Percentiles rank a stretch among this genome's conserved stretches.
Evolutionary conservation across 208 protist species (phyloP).

Genomic region (Borovskyia barvae): DNA sequence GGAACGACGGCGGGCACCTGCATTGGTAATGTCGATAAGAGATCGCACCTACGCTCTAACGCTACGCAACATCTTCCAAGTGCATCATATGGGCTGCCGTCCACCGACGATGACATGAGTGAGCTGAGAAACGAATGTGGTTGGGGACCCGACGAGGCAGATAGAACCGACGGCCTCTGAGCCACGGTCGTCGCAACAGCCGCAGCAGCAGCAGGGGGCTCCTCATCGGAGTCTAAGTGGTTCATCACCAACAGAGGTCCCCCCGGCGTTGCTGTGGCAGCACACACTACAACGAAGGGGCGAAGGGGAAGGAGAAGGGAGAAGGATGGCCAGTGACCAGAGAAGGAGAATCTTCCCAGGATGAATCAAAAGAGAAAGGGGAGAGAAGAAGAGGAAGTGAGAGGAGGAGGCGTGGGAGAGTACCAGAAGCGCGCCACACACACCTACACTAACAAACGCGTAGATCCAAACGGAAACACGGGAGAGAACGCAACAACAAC

Average conservation of each 20-base stretch:
- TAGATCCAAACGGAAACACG: neutral
- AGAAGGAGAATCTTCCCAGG: neutral
- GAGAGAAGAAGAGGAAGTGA: constrained; percentile 3
- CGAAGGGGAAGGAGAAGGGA: neutral
- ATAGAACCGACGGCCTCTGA: neutral
- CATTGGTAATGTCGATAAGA: constrained; percentile 27
- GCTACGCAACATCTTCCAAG: constrained; percentile 5
- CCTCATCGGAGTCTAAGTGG: constrained; percentile 15
- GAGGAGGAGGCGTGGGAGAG: too few relatives aligned
- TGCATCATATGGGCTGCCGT: neutral
- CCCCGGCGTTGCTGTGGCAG: too few relatives aligned
- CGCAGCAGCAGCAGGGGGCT: constrained; percentile 10
- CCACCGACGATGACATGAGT: neutral
- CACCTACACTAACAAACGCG: too few relatives aligned
- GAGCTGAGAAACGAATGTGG: neutral
- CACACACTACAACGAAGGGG: neutral
- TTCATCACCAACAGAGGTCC: too few relatives aligned
- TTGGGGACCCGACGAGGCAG: neutral
- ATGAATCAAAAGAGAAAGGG: neutral
- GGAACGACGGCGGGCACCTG: constrained; percentile 45
- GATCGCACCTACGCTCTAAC: constrained; percentile 9
- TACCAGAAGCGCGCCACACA: too few relatives aligned
- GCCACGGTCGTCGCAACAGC: neutral
- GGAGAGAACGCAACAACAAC: neutral
- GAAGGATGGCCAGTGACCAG: too few relatives aligned